Base-by-base conservation (phyloP, 352 stramenopile species). In the Elongisporangium prolatum region DNA sequence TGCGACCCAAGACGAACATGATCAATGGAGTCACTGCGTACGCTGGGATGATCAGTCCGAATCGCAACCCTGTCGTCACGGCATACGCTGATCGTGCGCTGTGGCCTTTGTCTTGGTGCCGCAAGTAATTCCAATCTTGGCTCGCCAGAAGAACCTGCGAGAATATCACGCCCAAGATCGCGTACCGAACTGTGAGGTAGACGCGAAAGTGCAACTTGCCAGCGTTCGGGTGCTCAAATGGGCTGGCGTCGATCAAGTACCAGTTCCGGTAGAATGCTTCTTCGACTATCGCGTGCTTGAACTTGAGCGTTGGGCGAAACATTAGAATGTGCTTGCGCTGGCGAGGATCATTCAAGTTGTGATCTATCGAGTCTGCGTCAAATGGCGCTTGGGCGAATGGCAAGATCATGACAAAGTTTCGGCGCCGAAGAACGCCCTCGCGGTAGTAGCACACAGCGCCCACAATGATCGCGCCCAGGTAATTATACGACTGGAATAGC, bases 201-300 rank as follows among this genome's bases (percentile, higher is more conserved):
- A 79, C 70, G 1, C 59, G 63, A 34, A 64, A 62, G 48, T 81
- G 72, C 34, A 81, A 50, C 48, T 71, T 61, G 17, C 67, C 65
- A 13, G 67, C 71, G 44, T 78, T 77, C 5, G 64, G 61, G 25
- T 82, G 70, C 38, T 82, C 67, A 34, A 82, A 82, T 16, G 73
- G 73, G n/a, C 54, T 72, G 14, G 66, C 56, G 47, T 82, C 68
- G n/a, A 82, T 69, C 17, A 82, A 52, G 47, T 82, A 82, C 70
- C 73, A 82, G 22, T 73, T 64, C 2, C 69, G 59, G 40, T 77
- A 77, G 56, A 82, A 82, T 7, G 68, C 56, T 11, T 69, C 67
- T 50, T 82, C 73, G 8, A 82, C 63, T 7, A 62, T 52, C 4
- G 17, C 21, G 59, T 82, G 65, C 48, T 66, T 66, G 58, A 82